Conservation (phyloP, 305 asterid genomes). For the Ilex paraguariensis region DNA sequence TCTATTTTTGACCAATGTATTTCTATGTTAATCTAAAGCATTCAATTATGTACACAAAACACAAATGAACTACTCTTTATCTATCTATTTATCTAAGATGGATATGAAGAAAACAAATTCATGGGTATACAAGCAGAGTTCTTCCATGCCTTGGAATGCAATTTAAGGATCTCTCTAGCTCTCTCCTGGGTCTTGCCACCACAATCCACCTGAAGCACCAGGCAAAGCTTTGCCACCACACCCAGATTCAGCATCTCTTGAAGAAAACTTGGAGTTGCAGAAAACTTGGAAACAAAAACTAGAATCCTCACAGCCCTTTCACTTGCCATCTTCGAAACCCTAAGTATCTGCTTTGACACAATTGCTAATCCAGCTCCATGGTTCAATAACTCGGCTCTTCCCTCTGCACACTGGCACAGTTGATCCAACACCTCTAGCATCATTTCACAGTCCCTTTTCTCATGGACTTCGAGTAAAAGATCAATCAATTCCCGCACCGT, state of each 20-base stretch:
- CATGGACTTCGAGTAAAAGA: slow-evolving; percentile 40
- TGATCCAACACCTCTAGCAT: slow-evolving; percentile 37
- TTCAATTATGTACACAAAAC: too few species aligned
- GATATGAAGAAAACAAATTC: slow-evolving; percentile 40
- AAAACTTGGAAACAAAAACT: slow-evolving; percentile 41
- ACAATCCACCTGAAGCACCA: slow-evolving; percentile 58
- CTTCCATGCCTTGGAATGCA: slow-evolving; percentile 64
- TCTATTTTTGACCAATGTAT: too few species aligned
- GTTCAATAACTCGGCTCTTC: slow-evolving; percentile 55
- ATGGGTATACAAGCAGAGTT: slow-evolving; percentile 52
- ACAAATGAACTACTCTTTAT: background rate
- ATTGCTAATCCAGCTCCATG: slow-evolving; percentile 71
- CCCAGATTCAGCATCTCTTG: slow-evolving; percentile 74
- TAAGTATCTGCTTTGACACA: slow-evolving; percentile 64
- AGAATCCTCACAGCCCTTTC: slow-evolving; percentile 63
- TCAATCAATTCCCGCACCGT: slow-evolving; percentile 32
- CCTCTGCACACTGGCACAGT: slow-evolving; percentile 74
- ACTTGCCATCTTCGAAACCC: slow-evolving; percentile 58
- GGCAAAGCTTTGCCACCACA: slow-evolving; percentile 53
- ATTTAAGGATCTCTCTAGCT: slow-evolving; percentile 53
- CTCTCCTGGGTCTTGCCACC: slow-evolving; percentile 59
- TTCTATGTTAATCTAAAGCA: too few species aligned
- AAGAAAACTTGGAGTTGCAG: slow-evolving; percentile 36
- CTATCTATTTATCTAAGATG: slow-evolving; percentile 26
- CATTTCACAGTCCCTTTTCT: slow-evolving; percentile 43